phyloP scores from a whole-genome alignment of 1,284 basidiomycete species.

The Erythrobasidium hasegawianum region DNA sequence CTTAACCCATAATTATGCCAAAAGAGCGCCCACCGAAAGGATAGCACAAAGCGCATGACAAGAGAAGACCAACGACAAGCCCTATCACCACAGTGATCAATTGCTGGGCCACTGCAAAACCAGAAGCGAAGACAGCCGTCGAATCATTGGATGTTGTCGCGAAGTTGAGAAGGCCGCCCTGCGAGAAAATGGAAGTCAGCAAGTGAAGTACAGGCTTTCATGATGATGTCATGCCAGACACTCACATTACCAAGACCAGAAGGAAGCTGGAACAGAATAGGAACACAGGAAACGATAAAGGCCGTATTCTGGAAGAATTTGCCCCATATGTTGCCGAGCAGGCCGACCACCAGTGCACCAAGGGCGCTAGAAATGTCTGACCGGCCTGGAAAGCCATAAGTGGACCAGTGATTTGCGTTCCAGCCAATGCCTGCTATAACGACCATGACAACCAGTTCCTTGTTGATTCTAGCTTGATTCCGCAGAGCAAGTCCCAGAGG shows the following conservation, averaged over 20 bases:
- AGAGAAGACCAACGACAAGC: slow-evolving; percentile 15
- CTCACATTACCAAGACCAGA: slow-evolving; percentile 28
- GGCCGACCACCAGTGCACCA: slow-evolving; percentile 72
- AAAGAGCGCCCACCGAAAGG: slow-evolving; percentile 11
- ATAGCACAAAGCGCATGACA: slow-evolving; percentile 20
- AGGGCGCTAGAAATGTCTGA: slow-evolving; percentile 48
- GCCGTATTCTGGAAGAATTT: slow-evolving; percentile 34
- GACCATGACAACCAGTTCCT: slow-evolving; percentile 66
- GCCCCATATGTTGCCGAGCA: slow-evolving; percentile 64
- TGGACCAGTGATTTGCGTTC: slow-evolving; percentile 66
- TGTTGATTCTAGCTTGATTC: slow-evolving; percentile 66
- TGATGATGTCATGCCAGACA: not conserved
- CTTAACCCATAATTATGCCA: not conserved
- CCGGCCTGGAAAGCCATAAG: slow-evolving; percentile 27
- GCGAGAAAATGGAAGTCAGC: not conserved
- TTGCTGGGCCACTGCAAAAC: slow-evolving; percentile 31
- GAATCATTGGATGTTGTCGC: slow-evolving; percentile 20
- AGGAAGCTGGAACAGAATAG: slow-evolving; percentile 30
- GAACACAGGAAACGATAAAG: slow-evolving; percentile 23
- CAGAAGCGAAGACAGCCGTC: slow-evolving; percentile 22
- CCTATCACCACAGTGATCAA: slow-evolving; percentile 29
- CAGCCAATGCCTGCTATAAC: slow-evolving; percentile 46
- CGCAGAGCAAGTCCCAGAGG: slow-evolving; percentile 69
- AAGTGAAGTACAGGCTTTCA: not conserved
- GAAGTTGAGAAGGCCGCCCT: slow-evolving; percentile 28